A percentile compares a stretch with the other conserved stretches of the same genome.
Conservation (phyloP, 352 stramenopile genomes). For the Saprolegnia parasitica region DNA sequence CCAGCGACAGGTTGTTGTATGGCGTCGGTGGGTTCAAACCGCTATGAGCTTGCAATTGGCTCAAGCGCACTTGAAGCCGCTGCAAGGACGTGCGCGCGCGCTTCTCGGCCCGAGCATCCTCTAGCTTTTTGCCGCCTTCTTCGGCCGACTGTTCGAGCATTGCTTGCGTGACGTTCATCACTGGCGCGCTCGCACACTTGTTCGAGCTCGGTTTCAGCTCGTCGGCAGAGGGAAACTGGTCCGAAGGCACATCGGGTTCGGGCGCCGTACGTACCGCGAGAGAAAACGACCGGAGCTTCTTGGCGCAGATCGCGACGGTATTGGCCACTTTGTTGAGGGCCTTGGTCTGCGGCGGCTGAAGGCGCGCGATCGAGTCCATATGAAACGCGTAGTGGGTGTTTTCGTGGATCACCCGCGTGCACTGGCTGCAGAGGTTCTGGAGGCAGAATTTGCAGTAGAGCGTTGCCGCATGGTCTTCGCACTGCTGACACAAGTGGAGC, state of each 20-base stretch:
- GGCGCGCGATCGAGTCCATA: constrained; percentile 2
- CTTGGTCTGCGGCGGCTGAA: neutral
- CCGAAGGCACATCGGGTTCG: neutral
- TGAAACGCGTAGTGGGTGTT: constrained; percentile 24
- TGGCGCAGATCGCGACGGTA: neutral
- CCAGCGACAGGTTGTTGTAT: too few relatives aligned
- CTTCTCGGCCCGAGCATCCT: neutral
- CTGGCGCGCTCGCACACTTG: neutral
- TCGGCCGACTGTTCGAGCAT: neutral
- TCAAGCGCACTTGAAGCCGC: neutral
- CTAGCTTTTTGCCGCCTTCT: neutral
- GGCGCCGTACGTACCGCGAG: neutral
- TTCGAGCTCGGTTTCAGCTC: neutral
- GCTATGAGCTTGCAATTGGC: neutral
- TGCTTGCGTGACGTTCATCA: constrained; percentile 2
- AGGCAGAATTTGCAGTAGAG: constrained; percentile 28
- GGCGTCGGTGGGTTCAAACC: too few relatives aligned
- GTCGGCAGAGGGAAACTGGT: neutral
- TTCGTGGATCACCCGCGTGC: constrained; percentile 24
- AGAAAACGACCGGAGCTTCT: neutral
- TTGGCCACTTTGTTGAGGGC: neutral
- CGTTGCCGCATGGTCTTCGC: constrained; percentile 7
- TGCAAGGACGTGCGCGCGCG: neutral
- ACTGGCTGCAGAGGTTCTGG: constrained; percentile 11
- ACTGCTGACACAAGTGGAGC: constrained; percentile 27